Percentiles rank a stretch among this genome's conserved stretches.
These are phyloP conservation scores for Sugiyamaella pinicola DNA, from an alignment of 1,139 yeast species.

Conservation along the genomic window DNA sequence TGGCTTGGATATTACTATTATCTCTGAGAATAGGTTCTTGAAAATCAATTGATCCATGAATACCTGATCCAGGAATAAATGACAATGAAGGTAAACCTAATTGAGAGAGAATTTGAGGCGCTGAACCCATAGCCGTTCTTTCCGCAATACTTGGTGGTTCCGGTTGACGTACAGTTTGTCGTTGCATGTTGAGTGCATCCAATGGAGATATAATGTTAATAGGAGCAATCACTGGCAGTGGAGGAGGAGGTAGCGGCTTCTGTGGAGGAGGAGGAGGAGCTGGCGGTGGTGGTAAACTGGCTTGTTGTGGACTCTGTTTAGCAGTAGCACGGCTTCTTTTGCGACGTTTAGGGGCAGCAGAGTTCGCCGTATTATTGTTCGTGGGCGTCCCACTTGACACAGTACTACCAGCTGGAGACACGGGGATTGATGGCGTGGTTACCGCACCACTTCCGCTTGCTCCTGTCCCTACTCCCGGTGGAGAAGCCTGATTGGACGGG, in stretches of 20 bases:
- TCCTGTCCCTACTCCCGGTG: neutral
- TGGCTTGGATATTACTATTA: constrained; percentile 15
- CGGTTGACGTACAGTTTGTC: constrained; percentile 12
- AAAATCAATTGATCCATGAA: constrained; percentile 38
- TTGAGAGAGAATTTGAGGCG: constrained; percentile 12
- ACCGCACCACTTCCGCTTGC: neutral
- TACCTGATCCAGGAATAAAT: constrained; percentile 39
- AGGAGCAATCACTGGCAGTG: constrained; percentile 12
- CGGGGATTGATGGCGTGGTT: neutral
- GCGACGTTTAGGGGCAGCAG: constrained; percentile 4
- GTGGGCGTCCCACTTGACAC: neutral
- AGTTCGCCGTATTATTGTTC: neutral
- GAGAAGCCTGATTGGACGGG: constrained; percentile 18
- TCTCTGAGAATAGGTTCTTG: constrained; percentile 28
- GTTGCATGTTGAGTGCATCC: constrained; percentile 15
- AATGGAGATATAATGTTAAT: constrained; percentile 11
- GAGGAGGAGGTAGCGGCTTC: constrained; percentile 3
- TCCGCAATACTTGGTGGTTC: constrained; percentile 11
- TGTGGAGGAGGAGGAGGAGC: constrained; percentile 6
- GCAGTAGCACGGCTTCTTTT: constrained; percentile 4
- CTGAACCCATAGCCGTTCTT: constrained; percentile 15
- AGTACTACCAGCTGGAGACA: neutral
- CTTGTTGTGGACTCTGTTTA: constrained; percentile 6
- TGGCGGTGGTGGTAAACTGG: constrained; percentile 5
- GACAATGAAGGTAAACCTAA: constrained; percentile 13